Percentiles rank a stretch among this genome's conserved stretches.
Evolutionary conservation across 2,329 filamentous ascomycete genomes (phyloP).

Genomic region (Cladosporium sp.): DNA sequence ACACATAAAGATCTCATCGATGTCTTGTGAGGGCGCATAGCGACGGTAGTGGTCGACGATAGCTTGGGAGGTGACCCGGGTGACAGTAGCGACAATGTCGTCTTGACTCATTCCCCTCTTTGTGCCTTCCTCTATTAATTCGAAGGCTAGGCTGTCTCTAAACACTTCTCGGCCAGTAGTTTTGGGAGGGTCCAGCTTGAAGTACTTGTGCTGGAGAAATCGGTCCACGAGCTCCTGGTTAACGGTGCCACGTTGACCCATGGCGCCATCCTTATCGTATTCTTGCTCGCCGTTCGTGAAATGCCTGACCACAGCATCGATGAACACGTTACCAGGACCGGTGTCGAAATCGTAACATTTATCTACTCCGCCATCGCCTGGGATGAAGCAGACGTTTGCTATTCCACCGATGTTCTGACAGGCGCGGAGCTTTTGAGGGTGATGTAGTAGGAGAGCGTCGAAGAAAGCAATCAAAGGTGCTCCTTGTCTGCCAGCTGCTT

Average conservation of each 20-base stretch:
- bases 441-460: slow-evolving; percentile 53
- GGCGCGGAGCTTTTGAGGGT: slow-evolving; percentile 53
- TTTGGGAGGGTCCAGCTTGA: slow-evolving; percentile 49
- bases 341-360: slow-evolving; percentile 30
- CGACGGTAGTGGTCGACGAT: slow-evolving; percentile 50
- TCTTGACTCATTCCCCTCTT: slow-evolving; percentile 42
- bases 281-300: slow-evolving; percentile 30
- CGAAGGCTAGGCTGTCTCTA: slow-evolving; percentile 52
- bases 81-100: slow-evolving; percentile 56
- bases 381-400: slow-evolving; percentile 58
- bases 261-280: slow-evolving; percentile 31
- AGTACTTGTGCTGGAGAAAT: slow-evolving; percentile 43
- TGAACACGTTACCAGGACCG: slow-evolving; percentile 33
- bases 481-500: slow-evolving; percentile 53
- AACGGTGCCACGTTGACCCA: slow-evolving; percentile 27
- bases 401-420: slow-evolving; percentile 62
- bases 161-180: slow-evolving; percentile 59
- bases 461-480: slow-evolving; percentile 56
- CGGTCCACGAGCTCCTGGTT: slow-evolving; percentile 30
- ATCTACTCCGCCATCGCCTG: slow-evolving; percentile 28
- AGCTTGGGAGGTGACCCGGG: slow-evolving; percentile 55
- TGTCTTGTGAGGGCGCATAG: slow-evolving; percentile 45
- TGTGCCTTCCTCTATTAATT: slow-evolving; percentile 47
- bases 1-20: slow-evolving; percentile 59
- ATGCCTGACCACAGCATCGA: slow-evolving; percentile 28